These are phyloP conservation scores for Chlorella sp. DNA, from an alignment of 139 green algal genomes.

Conservation along the genomic window DNA sequence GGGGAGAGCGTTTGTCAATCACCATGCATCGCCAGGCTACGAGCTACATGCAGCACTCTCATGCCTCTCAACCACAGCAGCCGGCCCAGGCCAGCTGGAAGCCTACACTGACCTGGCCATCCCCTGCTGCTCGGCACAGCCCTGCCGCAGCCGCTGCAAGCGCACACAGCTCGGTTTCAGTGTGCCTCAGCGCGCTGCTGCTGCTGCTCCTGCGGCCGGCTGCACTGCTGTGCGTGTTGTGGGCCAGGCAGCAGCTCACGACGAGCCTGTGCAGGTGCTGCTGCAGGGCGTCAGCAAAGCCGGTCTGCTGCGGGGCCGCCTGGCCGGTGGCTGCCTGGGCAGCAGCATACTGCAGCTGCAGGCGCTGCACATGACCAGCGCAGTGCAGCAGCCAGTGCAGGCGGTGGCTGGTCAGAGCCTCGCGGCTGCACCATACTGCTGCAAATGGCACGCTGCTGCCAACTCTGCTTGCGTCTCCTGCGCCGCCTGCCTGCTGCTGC, in stretches of 20 bases:
- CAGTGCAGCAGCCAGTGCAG: slow-evolving; percentile 49
- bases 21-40: background rate
- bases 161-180: slow-evolving; percentile 39
- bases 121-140: slow-evolving; percentile 6
- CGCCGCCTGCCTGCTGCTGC: background rate
- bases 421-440: slow-evolving; percentile 16
- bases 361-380: slow-evolving; percentile 12
- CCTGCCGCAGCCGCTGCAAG: slow-evolving; percentile 22
- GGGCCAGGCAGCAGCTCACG: background rate
- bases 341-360: background rate
- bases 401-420: slow-evolving; percentile 3
- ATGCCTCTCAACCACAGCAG: background rate
- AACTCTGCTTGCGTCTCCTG: background rate
- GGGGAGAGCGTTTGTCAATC: background rate
- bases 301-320: background rate
- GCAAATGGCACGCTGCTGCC: background rate
- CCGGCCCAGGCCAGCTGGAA: background rate
- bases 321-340: background rate
- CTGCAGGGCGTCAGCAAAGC: background rate
- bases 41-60: too few relatives aligned
- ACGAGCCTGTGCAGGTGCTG: slow-evolving; percentile 24
- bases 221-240: background rate
- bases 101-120: slow-evolving; percentile 1
- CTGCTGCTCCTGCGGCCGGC: background rate
- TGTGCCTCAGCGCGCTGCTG: slow-evolving; percentile 23